A percentile compares a stretch with the other conserved stretches of the same genome.
Evolutionary conservation across 257 asterid species (phyloP).

Genomic region (Solanum gracilifrons): DNA sequence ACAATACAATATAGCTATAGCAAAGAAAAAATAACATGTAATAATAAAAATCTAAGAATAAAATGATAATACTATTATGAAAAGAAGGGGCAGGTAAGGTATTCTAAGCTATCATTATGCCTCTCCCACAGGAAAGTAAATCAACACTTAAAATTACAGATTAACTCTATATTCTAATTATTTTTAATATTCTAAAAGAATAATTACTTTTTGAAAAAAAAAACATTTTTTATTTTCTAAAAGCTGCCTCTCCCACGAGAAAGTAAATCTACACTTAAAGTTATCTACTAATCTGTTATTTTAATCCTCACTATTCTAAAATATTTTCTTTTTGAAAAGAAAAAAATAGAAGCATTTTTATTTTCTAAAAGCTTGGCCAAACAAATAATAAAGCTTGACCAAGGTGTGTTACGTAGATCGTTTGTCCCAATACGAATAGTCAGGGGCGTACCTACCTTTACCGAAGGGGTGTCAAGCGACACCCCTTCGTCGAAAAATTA

Average conservation of each 20-base stretch:
- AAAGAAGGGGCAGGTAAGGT: not conserved
- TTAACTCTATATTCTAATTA: not conserved
- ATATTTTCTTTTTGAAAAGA: not conserved
- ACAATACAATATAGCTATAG: not conserved
- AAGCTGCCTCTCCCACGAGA: not conserved
- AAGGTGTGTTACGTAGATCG: not conserved
- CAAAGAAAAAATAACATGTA: no score
- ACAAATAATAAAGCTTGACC: not conserved
- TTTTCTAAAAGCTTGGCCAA: not conserved
- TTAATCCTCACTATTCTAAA: not conserved
- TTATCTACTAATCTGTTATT: no score
- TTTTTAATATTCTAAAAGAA: no score
- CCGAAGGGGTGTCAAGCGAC: no score
- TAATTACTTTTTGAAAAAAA: no score
- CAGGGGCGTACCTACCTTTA: no score
- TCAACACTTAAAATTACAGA: not conserved
- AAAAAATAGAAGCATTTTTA: not conserved
- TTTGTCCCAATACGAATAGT: not conserved
- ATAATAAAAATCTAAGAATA: no score
- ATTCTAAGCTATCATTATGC: not conserved
- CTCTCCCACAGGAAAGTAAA: not conserved
- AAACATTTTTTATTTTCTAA: no score
- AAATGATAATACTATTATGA: not conserved
- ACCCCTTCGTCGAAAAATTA: no score
- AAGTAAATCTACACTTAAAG: not conserved